Evolutionary conservation across 2,329 filamentous ascomycete genomes (phyloP), one percentile per base, ranked within the genome.

Genomic region (Rosellinia necatrix): DNA sequence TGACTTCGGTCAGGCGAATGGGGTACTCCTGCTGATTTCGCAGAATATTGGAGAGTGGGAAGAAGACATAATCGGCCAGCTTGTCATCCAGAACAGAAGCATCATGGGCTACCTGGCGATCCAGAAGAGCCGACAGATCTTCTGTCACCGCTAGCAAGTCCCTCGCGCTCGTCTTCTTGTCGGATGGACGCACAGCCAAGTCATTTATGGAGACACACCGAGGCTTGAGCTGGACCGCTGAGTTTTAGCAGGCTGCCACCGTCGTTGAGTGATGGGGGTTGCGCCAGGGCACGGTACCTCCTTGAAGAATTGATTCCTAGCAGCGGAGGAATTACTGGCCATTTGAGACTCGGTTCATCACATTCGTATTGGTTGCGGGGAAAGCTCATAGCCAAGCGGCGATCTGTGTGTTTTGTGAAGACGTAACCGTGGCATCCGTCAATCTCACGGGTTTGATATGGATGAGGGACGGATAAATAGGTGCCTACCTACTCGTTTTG

Each of bases 51-150:
- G 91, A 92, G 0, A 99, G 78, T 0, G 94, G 94, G 60, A 97
- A 96, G 77, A 97, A 97, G 68, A 90, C 83, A 78, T 97, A 99
- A 76, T 97, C 92, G 12, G 92, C 91, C 15, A 97, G 77, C 70
- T 92, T 93, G 49, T 87, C 81, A 70, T 97, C 91, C 15, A 97
- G 72, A 0, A 77, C 75, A 2, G 75, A 70, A 2, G 76, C 71
- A 60, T 84, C 78, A 21, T 66, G 67, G 37, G 70, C 66, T 24
- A 75, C 64, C 64, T 80, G 80, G 27, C 70, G 68, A 40, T 77
- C 68, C 4, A 86, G 71, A n/a, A 82, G 70, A 19, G 62, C 60
- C 25, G 78, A 71, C 2, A 86, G 70, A 54, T 78, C 73, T 21
- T 72, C 69, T 2, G 75, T 76, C 22, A 82, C 75, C 6, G 74